Percentiles rank a stretch among this genome's conserved stretches.
Evolutionary conservation across 2,329 filamentous ascomycete genomes (phyloP).

Genomic region (Torrubiella hemipterigena): DNA sequence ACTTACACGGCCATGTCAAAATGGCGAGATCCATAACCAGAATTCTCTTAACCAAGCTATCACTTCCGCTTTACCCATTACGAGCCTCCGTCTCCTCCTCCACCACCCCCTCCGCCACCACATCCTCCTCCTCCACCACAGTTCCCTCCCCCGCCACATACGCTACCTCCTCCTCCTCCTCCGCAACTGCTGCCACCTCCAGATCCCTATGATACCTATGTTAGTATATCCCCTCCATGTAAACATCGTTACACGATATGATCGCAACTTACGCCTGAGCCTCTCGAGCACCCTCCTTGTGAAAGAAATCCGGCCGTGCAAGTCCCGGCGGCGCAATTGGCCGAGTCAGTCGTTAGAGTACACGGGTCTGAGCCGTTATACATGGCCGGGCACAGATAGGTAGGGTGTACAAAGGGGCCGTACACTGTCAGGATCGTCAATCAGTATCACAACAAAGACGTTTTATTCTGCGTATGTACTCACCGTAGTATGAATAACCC

Average conservation of each 20-base stretch:
- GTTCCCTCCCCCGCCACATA: conserved; percentile 1
- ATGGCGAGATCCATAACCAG: conserved; percentile 6
- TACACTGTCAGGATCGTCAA: no score
- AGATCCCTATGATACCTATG: neutral
- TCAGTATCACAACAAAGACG: no score
- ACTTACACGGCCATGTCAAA: conserved; percentile 9
- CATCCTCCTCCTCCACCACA: conserved; percentile 1
- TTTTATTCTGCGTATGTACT: no score
- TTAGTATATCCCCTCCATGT: neutral
- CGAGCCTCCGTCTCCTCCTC: conserved; percentile 1
- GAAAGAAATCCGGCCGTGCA: no score
- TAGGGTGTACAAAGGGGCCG: no score
- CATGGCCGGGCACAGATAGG: no score
- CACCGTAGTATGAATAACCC: no score
- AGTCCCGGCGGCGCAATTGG: no score
- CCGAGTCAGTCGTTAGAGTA: no score
- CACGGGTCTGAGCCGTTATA: neutral
- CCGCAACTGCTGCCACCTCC: neutral
- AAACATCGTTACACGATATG: neutral
- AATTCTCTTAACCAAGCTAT: no score
- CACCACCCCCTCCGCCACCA: neutral
- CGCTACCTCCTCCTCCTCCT: neutral
- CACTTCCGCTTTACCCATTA: no score
- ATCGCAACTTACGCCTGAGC: neutral
- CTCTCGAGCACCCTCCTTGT: neutral